Percentiles rank a stretch among this genome's conserved stretches.
Conservation (phyloP, 768 basidiomycete genomes). For the Termitomyces sp. region DNA sequence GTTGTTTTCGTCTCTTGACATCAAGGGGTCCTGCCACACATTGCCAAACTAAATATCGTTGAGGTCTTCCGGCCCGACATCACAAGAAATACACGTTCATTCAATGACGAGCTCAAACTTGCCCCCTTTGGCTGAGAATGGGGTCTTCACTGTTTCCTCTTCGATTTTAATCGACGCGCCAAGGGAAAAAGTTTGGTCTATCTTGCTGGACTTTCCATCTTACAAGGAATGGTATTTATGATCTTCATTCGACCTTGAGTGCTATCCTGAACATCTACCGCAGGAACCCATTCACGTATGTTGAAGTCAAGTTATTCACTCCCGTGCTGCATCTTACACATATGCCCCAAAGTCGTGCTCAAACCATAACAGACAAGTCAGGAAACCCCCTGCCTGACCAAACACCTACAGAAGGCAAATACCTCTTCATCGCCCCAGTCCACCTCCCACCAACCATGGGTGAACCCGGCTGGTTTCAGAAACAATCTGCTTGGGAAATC, state of each 20-base stretch:
- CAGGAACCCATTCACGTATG: constrained; percentile 69
- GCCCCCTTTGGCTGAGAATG: constrained; percentile 32
- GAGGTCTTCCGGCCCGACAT: not conserved
- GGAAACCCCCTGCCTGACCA: constrained; percentile 39
- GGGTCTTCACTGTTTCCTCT: constrained; percentile 42
- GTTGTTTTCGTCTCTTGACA: constrained; percentile 1
- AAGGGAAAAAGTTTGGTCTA: constrained; percentile 52
- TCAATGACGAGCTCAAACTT: constrained; percentile 15
- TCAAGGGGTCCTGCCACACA: not conserved
- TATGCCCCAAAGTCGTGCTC: constrained; percentile 35
- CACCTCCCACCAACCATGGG: constrained; percentile 58
- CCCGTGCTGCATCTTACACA: not conserved
- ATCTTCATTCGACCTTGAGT: not conserved
- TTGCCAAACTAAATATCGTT: not conserved
- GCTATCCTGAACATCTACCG: not conserved
- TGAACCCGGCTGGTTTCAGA: constrained; percentile 30
- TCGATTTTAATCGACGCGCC: constrained; percentile 57
- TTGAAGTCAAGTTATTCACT: not conserved
- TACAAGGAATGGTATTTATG: constrained; percentile 53
- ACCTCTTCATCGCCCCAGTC: constrained; percentile 41
- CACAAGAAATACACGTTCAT: not conserved
- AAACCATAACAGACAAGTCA: constrained; percentile 35
- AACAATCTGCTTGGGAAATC: constrained; percentile 32
- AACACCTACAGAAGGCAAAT: constrained; percentile 40
- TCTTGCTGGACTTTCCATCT: constrained; percentile 52